phyloP scores from a whole-genome alignment of 164 flowering plant genomes.

The Taxillus chinensis region DNA sequence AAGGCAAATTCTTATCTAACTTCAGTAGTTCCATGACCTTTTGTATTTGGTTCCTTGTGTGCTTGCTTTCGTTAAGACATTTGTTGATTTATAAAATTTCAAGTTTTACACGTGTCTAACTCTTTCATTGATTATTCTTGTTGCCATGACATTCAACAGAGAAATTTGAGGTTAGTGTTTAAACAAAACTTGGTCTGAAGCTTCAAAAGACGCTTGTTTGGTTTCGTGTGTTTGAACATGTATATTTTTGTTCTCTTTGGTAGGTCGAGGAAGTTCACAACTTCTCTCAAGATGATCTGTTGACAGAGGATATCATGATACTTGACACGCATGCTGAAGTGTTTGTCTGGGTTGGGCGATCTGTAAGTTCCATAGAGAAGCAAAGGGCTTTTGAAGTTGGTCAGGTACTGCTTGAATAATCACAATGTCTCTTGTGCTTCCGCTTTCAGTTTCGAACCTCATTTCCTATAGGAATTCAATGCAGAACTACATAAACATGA shows the following conservation, averaged over 20 bases:
- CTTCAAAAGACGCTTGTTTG: no score
- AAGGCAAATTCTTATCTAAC: slow-evolving; percentile 34
- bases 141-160: slow-evolving; percentile 44
- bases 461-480: slow-evolving; percentile 7
- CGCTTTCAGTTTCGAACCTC: background rate
- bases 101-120: slow-evolving; percentile 12
- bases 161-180: slow-evolving; percentile 73
- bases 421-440: background rate
- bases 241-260: slow-evolving; percentile 3
- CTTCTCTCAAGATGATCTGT: slow-evolving; percentile 91
- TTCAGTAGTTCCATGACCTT: background rate
- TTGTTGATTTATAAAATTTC: no score
- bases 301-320: slow-evolving; percentile 88
- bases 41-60: background rate
- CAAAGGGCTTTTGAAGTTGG: slow-evolving; percentile 87
- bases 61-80: background rate
- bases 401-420: slow-evolving; percentile 38
- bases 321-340: slow-evolving; percentile 97
- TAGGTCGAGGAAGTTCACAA: slow-evolving; percentile 90
- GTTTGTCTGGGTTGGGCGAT: slow-evolving; percentile 95
- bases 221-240: no score
- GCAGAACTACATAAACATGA: slow-evolving; percentile 84
- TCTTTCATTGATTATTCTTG: slow-evolving; percentile 1
- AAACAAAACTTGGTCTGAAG: no score
- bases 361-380: slow-evolving; percentile 76